Percentiles rank a stretch among this genome's conserved stretches.
These are phyloP conservation scores for Pecoramyces ruminantium DNA, from an alignment of 192 early-diverging fungal genomes.

Conservation along the genomic window DNA sequence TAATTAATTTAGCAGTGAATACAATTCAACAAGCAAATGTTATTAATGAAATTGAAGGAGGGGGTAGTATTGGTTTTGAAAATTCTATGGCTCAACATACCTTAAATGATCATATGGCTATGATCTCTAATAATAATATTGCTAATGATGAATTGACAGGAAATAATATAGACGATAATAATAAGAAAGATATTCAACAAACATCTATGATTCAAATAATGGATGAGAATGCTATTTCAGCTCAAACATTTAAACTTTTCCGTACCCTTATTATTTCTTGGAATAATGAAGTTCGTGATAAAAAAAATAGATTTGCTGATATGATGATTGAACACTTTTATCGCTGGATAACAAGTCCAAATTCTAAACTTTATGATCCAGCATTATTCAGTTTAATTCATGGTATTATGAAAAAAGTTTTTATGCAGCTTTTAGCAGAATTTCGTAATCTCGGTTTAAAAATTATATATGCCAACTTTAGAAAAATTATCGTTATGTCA, in stretches of 20 bases:
- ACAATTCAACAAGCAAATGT: conserved; percentile 57
- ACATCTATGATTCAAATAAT: neutral
- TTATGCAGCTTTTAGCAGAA: conserved; percentile 67
- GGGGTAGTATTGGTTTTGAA: conserved; percentile 15
- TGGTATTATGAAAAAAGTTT: conserved; percentile 77
- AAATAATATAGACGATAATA: neutral
- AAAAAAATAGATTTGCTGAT: conserved; percentile 41
- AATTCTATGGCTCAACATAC: conserved; percentile 20
- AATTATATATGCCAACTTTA: conserved; percentile 62
- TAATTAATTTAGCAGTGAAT: conserved; percentile 66
- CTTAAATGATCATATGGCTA: conserved; percentile 40
- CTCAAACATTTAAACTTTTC: conserved; percentile 54
- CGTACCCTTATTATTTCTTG: conserved; percentile 61
- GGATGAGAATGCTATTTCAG: conserved; percentile 16
- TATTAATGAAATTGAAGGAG: conserved; percentile 65
- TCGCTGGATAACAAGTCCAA: conserved; percentile 70
- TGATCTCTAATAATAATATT: conserved; percentile 13
- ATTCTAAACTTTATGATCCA: conserved; percentile 67
- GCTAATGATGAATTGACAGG: conserved; percentile 19
- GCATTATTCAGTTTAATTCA: conserved; percentile 60
- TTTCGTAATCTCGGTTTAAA: conserved; percentile 56
- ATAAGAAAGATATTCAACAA: neutral
- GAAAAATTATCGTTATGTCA: conserved; percentile 67
- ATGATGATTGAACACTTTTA: conserved; percentile 70
- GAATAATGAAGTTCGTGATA: conserved; percentile 47